phyloP scores from a whole-genome alignment of 2,329 filamentous ascomycete genomes.

The Dothistroma septosporum region DNA sequence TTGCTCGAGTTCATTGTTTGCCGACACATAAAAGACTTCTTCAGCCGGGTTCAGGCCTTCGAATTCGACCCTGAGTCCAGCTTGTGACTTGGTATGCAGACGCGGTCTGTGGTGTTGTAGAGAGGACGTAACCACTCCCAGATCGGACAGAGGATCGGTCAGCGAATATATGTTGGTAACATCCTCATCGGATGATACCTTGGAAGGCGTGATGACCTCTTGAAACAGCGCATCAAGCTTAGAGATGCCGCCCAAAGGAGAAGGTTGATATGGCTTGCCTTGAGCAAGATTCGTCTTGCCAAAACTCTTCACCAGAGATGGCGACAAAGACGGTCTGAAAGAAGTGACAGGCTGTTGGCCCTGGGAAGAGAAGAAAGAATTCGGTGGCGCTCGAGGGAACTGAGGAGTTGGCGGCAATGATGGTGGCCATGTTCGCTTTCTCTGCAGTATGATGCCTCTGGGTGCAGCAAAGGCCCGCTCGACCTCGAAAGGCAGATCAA shows the following conservation, averaged over 20 bases:
- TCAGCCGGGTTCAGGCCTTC: constrained; percentile 71
- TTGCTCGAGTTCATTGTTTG: constrained; percentile 53
- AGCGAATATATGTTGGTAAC: constrained; percentile 77
- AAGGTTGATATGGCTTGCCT: constrained; percentile 24
- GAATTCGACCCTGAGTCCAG: constrained; percentile 42
- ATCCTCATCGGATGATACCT: constrained; percentile 39
- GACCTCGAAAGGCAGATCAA: constrained; percentile 93
- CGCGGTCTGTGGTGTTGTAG: constrained; percentile 29
- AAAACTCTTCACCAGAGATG: constrained; percentile 30
- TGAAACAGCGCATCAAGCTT: constrained; percentile 30
- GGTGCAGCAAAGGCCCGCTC: constrained; percentile 80
- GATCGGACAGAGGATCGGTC: constrained; percentile 77
- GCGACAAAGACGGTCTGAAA: constrained; percentile 30
- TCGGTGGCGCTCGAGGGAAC: constrained; percentile 62
- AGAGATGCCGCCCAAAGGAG: constrained; percentile 23
- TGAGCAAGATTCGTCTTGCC: constrained; percentile 11
- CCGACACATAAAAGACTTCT: constrained; percentile 78
- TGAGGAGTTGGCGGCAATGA: constrained; percentile 35
- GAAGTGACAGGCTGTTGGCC: constrained; percentile 36
- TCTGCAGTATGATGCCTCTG: constrained; percentile 78
- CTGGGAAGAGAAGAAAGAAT: constrained; percentile 75
- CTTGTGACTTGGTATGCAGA: constrained; percentile 16
- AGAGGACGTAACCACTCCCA: constrained; percentile 62
- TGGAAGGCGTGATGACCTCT: constrained; percentile 20
- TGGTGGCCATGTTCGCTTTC: constrained; percentile 59